phyloP scores from a whole-genome alignment of 345 rosid species.

The Syzygium oleosum region DNA sequence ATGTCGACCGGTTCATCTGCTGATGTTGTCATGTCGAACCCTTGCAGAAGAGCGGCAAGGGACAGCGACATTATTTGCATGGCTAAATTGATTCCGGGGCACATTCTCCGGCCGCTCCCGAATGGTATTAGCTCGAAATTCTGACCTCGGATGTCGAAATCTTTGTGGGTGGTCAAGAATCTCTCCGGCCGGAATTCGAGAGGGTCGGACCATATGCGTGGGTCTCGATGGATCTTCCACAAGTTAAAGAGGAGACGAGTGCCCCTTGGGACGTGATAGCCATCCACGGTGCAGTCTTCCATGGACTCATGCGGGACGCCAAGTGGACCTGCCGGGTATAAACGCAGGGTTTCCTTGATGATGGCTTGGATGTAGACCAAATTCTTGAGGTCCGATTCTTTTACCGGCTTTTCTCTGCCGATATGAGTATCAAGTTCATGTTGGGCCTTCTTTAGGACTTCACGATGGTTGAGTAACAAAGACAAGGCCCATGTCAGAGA shows the following conservation, averaged over 20 bases:
- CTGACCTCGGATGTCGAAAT: conserved; percentile 22
- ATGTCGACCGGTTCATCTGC: too few relatives aligned
- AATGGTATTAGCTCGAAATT: conserved; percentile 9
- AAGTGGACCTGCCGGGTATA: conserved; percentile 24
- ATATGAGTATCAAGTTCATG: conserved; percentile 25
- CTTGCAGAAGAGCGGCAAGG: too few relatives aligned
- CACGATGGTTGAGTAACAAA: conserved; percentile 25
- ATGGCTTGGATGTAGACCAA: conserved; percentile 25
- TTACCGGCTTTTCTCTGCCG: conserved; percentile 18
- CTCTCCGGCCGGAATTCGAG: conserved; percentile 24
- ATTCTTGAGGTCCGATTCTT: conserved; percentile 17
- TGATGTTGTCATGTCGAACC: too few relatives aligned
- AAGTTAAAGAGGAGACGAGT: conserved; percentile 15
- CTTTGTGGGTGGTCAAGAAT: conserved; percentile 16
- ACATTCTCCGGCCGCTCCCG: too few relatives aligned
- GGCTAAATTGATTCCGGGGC: too few relatives aligned
- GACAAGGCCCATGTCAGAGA: conserved; percentile 34
- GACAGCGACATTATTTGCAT: too few relatives aligned
- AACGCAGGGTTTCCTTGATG: conserved; percentile 28
- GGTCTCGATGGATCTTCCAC: conserved; percentile 23
- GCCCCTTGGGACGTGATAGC: conserved; percentile 21
- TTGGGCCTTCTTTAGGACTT: conserved; percentile 17
- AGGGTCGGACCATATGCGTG: conserved; percentile 21
- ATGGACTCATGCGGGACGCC: conserved; percentile 20
- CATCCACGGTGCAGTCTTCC: conserved; percentile 20